Evolutionary conservation across 148 eudicot species (phyloP).

Genomic region (Fallopia convolvulus): DNA sequence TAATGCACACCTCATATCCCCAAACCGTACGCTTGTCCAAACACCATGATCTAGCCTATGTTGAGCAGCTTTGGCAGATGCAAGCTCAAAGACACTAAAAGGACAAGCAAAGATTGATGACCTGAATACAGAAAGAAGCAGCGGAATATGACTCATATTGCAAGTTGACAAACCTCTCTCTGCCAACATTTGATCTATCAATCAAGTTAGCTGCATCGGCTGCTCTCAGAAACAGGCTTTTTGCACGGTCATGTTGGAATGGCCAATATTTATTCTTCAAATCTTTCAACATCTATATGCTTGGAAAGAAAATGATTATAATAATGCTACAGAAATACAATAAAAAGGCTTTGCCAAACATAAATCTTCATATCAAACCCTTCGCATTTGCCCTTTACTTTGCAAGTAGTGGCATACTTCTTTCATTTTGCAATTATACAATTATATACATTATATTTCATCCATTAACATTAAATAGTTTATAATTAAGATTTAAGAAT

Average conservation of each 20-base stretch:
- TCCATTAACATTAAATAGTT: background rate
- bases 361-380: background rate
- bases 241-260: conserved; percentile 58
- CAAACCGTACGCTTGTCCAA: conserved; percentile 86
- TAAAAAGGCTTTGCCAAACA: background rate
- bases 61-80: conserved; percentile 88
- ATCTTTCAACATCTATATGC: conserved; percentile 49
- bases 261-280: conserved; percentile 88
- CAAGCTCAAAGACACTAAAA: conserved; percentile 57
- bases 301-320: background rate
- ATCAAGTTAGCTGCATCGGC: conserved; percentile 69
- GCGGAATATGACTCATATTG: background rate
- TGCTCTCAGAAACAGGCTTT: conserved; percentile 73
- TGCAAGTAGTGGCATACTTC: background rate
- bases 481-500: background rate
- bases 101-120: conserved; percentile 3
- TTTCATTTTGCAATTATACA: background rate
- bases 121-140: conserved; percentile 2
- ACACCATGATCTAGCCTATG: conserved; percentile 88
- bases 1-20: conserved; percentile 86
- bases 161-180: conserved; percentile 29
- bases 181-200: conserved; percentile 33
- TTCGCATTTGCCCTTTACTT: background rate
- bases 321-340: conserved; percentile 6
- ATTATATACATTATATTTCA: background rate